phyloP scores from a whole-genome alignment of 176 grass and related monocot genomes.

The Ampelocalamus luodianensis region DNA sequence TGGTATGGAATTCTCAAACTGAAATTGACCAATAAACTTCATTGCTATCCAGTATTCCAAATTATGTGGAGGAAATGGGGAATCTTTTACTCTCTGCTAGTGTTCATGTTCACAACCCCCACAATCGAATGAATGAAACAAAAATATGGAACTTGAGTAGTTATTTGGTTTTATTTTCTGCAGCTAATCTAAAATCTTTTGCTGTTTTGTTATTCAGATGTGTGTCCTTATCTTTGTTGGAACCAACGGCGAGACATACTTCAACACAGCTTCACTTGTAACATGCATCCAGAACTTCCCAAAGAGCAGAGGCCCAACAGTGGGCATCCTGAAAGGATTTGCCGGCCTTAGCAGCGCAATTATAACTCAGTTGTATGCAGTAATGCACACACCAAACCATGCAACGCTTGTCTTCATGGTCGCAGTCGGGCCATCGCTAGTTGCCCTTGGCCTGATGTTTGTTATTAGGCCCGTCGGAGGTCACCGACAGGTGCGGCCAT shows the following conservation, averaged over 20 bases:
- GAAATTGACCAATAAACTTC: not conserved
- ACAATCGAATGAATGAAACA: slow-evolving; percentile 5
- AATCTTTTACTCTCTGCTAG: not conserved
- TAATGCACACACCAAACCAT: slow-evolving; percentile 78
- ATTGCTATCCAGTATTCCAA: not conserved
- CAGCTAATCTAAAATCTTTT: slow-evolving; percentile 17
- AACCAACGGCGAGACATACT: slow-evolving; percentile 90
- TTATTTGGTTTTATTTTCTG: slow-evolving; percentile 27
- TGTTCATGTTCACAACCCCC: not conserved
- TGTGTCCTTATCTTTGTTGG: slow-evolving; percentile 83
- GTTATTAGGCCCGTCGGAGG: slow-evolving; percentile 84
- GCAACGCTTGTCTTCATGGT: slow-evolving; percentile 81
- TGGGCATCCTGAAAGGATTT: slow-evolving; percentile 94
- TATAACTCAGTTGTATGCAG: slow-evolving; percentile 72
- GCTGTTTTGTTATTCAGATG: slow-evolving; percentile 60
- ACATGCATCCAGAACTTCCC: slow-evolving; percentile 96
- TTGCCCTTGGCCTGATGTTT: slow-evolving; percentile 82
- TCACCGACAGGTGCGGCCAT: slow-evolving; percentile 70
- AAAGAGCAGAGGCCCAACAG: slow-evolving; percentile 80
- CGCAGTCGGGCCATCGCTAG: slow-evolving; percentile 76
- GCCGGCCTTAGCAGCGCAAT: slow-evolving; percentile 85
- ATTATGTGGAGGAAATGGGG: slow-evolving; percentile 12
- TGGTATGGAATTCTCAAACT: slow-evolving; percentile 5
- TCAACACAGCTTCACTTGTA: slow-evolving; percentile 84
- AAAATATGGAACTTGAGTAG: slow-evolving; percentile 1